Evolutionary conservation across 495 filamentous ascomycete species (phyloP).

Genomic region (Tuber melanosporum): DNA sequence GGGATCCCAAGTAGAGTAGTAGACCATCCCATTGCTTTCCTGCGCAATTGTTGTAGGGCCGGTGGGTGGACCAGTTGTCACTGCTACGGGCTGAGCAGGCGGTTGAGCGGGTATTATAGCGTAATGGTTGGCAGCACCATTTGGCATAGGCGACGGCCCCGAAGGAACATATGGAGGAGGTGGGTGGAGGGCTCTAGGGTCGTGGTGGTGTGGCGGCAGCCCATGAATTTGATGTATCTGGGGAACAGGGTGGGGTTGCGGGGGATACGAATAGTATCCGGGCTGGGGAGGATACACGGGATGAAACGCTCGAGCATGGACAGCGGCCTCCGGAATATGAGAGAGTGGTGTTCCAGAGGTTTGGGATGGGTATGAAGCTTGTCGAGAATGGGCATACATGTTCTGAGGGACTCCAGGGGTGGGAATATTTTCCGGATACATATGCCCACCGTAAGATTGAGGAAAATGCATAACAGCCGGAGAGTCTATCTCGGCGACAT

Average conservation of each 20-base stretch:
- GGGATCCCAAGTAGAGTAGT: conserved; percentile 58
- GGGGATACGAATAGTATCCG: conserved; percentile 57
- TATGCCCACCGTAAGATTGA: conserved; percentile 32
- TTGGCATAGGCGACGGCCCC: conserved; percentile 44
- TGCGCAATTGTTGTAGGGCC: conserved; percentile 73
- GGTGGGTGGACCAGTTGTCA: conserved; percentile 47
- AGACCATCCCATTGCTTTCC: conserved; percentile 89
- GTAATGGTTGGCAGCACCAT: conserved; percentile 44
- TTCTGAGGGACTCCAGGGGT: conserved; percentile 51
- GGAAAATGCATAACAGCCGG: conserved; percentile 65
- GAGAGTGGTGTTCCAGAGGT: conserved; percentile 81
- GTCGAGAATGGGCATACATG: conserved; percentile 56
- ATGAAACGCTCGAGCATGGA: conserved; percentile 89
- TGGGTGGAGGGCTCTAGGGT: conserved; percentile 44
- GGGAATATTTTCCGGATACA: conserved; percentile 40
- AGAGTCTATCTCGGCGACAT: conserved; percentile 88
- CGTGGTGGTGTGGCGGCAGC: conserved; percentile 54
- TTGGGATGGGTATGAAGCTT: conserved; percentile 70
- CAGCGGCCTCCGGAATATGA: conserved; percentile 88
- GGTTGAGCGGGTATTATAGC: conserved; percentile 47
- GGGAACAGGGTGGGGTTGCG: conserved; percentile 53
- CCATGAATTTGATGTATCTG: conserved; percentile 49
- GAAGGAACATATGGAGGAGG: conserved; percentile 48
- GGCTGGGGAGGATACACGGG: conserved; percentile 62
- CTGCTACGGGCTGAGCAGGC: conserved; percentile 44